Conservation (phyloP, 352 stramenopile genomes). For the Globisporangium nunn region DNA sequence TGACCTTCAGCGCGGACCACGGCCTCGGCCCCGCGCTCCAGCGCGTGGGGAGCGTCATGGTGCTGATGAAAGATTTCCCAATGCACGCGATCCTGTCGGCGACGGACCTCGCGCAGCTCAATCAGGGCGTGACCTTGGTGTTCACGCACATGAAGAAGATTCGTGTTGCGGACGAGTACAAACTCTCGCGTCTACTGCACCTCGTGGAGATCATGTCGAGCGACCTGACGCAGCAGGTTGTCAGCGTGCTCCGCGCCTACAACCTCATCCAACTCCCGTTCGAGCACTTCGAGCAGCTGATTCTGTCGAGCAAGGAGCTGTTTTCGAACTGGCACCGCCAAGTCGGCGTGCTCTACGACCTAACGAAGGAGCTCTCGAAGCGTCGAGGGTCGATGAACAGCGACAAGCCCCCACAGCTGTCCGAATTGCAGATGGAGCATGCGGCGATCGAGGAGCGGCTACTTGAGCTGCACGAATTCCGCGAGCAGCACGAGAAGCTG, state of each 20-base stretch:
- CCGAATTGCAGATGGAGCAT: conserved; percentile 84
- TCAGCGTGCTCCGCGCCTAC: conserved; percentile 76
- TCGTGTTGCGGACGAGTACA: conserved; percentile 85
- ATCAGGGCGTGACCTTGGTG: conserved; percentile 67
- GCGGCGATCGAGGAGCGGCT: conserved; percentile 83
- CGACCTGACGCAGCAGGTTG: conserved; percentile 75
- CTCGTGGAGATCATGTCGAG: conserved; percentile 85
- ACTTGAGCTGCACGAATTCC: conserved; percentile 85
- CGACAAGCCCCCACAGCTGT: conserved; percentile 72
- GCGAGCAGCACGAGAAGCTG: conserved; percentile 88
- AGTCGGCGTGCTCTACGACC: conserved; percentile 75
- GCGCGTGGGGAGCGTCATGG: conserved; percentile 86
- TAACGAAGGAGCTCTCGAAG: conserved; percentile 83
- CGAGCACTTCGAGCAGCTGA: conserved; percentile 73
- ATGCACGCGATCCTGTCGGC: conserved; percentile 90
- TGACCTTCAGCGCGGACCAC: conserved; percentile 89
- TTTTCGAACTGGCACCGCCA: conserved; percentile 85
- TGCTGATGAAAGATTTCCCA: conserved; percentile 90
- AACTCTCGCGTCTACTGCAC: conserved; percentile 66
- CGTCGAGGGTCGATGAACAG: conserved; percentile 76
- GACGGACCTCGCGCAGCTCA: conserved; percentile 81
- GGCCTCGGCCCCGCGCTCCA: conserved; percentile 82
- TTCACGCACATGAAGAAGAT: conserved; percentile 91
- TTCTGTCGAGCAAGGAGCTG: conserved; percentile 74
- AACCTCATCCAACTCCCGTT: conserved; percentile 82